Evolutionary conservation across 2,329 filamentous ascomycete species (phyloP).

Genomic region (Neofusicoccum laricinum): DNA sequence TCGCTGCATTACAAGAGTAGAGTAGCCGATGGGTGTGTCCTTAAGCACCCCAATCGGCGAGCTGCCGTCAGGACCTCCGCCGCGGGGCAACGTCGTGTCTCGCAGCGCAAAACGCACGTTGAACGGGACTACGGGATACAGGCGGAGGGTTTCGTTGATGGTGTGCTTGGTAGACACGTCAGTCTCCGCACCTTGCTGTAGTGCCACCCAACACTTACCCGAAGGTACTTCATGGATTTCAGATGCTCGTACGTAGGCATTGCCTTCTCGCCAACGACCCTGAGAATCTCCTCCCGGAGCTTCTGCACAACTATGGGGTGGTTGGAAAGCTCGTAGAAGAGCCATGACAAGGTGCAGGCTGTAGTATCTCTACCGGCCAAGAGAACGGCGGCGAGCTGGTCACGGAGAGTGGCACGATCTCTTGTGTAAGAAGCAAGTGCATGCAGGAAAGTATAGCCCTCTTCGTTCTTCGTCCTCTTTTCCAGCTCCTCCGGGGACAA

Average conservation of each 20-base stretch:
- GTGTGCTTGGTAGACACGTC: constrained; percentile 37
- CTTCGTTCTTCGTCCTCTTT: constrained; percentile 67
- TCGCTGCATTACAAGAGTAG: constrained; percentile 49
- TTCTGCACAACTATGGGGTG: constrained; percentile 65
- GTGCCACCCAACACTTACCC: not conserved
- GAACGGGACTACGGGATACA: constrained; percentile 51
- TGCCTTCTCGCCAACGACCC: constrained; percentile 60
- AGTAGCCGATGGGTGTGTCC: constrained; percentile 47
- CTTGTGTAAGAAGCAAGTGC: constrained; percentile 79
- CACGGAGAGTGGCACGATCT: constrained; percentile 65
- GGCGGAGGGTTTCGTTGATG: constrained; percentile 44
- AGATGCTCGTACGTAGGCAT: constrained; percentile 71
- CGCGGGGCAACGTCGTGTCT: constrained; percentile 49
- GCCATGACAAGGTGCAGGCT: constrained; percentile 75
- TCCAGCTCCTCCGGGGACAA: constrained; percentile 70
- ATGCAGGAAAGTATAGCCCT: constrained; percentile 80
- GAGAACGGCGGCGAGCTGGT: constrained; percentile 79
- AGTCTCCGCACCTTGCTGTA: constrained; percentile 25
- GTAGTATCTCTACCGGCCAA: constrained; percentile 88
- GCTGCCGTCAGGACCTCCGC: constrained; percentile 45
- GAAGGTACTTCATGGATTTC: constrained; percentile 82
- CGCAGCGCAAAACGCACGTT: constrained; percentile 47
- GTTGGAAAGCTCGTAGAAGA: constrained; percentile 75
- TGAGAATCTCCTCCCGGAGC: constrained; percentile 70
- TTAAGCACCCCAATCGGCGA: constrained; percentile 45